These are phyloP conservation scores for Rehmannia glutinosa DNA, from an alignment of 257 asterid species.

Conservation along the genomic window DNA sequence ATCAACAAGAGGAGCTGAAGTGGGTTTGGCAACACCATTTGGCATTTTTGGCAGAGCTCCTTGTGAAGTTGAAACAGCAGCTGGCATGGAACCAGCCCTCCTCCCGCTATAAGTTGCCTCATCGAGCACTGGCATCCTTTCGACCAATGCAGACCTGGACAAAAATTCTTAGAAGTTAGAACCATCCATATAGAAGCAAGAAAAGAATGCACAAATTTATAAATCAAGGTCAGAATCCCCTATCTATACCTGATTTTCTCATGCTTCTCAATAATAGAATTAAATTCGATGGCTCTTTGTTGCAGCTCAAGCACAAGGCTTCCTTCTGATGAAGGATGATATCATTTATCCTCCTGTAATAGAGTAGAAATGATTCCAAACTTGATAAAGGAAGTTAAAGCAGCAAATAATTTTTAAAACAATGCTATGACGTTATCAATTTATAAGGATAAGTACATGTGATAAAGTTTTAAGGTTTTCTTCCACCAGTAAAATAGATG, in stretches of 20 bases:
- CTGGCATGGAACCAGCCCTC: constrained; percentile 75
- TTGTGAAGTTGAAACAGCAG: constrained; percentile 72
- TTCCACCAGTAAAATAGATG: neutral
- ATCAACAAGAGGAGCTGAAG: constrained; percentile 75
- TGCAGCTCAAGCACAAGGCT: constrained; percentile 94
- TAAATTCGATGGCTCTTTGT: constrained; percentile 96
- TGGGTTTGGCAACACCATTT: constrained; percentile 72
- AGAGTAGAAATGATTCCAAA: constrained; percentile 15
- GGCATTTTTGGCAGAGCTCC: constrained; percentile 67
- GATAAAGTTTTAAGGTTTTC: neutral
- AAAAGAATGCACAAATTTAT: neutral
- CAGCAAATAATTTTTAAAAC: neutral
- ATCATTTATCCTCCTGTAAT: constrained; percentile 72
- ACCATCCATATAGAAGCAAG: constrained; percentile 8
- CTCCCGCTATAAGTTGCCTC: constrained; percentile 83
- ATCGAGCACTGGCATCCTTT: constrained; percentile 95
- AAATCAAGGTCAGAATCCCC: constrained; percentile 4
- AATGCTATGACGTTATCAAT: neutral
- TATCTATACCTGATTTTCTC: constrained; percentile 63
- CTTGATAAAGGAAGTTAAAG: constrained; percentile 5
- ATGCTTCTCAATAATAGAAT: constrained; percentile 72
- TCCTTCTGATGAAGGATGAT: constrained; percentile 62
- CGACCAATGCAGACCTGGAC: constrained; percentile 78
- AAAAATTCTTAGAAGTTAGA: constrained; percentile 11
- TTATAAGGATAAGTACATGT: neutral